A percentile compares a stretch with the other conserved stretches of the same genome.
These are phyloP conservation scores for Capsicum chinense DNA, from an alignment of 257 asterid genomes.

Conservation along the genomic window DNA sequence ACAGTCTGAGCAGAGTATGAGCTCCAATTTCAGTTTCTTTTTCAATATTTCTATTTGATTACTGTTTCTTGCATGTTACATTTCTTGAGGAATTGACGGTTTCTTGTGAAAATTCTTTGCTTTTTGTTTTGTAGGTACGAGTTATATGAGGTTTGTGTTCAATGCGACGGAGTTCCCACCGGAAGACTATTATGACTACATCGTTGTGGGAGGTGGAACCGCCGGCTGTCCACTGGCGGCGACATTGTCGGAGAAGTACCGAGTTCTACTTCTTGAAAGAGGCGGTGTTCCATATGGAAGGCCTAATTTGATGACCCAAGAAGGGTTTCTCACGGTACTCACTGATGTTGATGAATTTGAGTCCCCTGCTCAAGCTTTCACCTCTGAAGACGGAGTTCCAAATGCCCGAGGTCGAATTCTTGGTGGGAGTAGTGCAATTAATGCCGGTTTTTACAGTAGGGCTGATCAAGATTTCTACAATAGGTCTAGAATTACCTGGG, in stretches of 20 bases:
- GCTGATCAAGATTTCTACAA: constrained; percentile 53
- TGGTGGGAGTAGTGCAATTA: constrained; percentile 87
- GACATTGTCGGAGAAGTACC: constrained; percentile 62
- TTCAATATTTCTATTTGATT: neutral
- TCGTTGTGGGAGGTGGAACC: constrained; percentile 89
- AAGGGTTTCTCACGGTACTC: constrained; percentile 68
- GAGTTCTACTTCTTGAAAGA: constrained; percentile 86
- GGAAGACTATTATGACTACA: constrained; percentile 60
- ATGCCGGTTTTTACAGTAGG: constrained; percentile 80
- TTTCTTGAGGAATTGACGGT: neutral
- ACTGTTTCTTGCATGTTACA: no score
- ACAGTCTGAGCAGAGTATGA: constrained; percentile 58
- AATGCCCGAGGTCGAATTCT: constrained; percentile 95
- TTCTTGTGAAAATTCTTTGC: neutral
- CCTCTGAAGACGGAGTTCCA: constrained; percentile 83
- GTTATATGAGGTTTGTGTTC: constrained; percentile 52
- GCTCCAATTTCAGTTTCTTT: neutral
- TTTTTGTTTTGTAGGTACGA: constrained; percentile 54
- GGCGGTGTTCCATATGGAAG: constrained; percentile 71
- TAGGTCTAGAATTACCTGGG: constrained; percentile 68
- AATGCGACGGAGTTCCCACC: constrained; percentile 72
- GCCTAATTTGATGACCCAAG: constrained; percentile 68
- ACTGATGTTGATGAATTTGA: constrained; percentile 59
- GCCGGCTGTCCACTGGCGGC: constrained; percentile 95
- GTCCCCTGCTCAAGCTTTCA: constrained; percentile 82